Conservation (phyloP, 2,329 filamentous ascomycete species). For the Colletotrichum echinochloae region DNA sequence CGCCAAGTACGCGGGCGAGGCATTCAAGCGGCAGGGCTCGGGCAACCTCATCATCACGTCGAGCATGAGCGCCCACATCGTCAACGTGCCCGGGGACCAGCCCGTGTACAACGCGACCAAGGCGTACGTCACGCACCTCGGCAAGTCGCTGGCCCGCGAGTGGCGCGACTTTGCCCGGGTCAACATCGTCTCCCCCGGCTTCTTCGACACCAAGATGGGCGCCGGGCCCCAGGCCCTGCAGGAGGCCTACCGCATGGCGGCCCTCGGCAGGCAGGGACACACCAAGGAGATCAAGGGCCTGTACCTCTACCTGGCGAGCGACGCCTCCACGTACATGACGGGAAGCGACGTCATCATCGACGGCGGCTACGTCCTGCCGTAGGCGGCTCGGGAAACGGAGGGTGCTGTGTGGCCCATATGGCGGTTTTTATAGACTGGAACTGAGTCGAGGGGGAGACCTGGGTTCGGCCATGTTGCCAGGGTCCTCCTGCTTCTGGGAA, state of each 20-base stretch:
- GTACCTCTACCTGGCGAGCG: slow-evolving; percentile 65
- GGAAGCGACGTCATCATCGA: slow-evolving; percentile 63
- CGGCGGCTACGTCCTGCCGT: slow-evolving; percentile 48
- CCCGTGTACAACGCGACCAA: slow-evolving; percentile 65
- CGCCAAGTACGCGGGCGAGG: slow-evolving; percentile 57
- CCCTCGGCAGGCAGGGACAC: slow-evolving; percentile 68
- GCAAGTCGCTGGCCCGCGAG: slow-evolving; percentile 66
- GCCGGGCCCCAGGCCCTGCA: slow-evolving; percentile 57
- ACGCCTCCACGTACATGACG: slow-evolving; percentile 63
- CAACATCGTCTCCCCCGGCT: slow-evolving; percentile 66
- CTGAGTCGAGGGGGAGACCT: not conserved
- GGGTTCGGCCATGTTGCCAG: not conserved
- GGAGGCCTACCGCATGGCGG: slow-evolving; percentile 63
- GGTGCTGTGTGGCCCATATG: not conserved
- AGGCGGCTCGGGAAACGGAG: not conserved
- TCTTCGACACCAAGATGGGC: slow-evolving; percentile 68
- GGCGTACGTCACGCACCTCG: slow-evolving; percentile 67
- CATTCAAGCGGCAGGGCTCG: slow-evolving; percentile 57
- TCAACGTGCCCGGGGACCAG: slow-evolving; percentile 62
- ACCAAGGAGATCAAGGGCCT: slow-evolving; percentile 74
- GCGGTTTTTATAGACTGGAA: too few species aligned
- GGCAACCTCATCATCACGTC: slow-evolving; percentile 66
- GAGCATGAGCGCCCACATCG: slow-evolving; percentile 62
- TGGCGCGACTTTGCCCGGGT: slow-evolving; percentile 69
- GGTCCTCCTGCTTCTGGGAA: not conserved